Conservation (phyloP, 371 early-diverging fungal species). For the Mortierella sp. region DNA sequence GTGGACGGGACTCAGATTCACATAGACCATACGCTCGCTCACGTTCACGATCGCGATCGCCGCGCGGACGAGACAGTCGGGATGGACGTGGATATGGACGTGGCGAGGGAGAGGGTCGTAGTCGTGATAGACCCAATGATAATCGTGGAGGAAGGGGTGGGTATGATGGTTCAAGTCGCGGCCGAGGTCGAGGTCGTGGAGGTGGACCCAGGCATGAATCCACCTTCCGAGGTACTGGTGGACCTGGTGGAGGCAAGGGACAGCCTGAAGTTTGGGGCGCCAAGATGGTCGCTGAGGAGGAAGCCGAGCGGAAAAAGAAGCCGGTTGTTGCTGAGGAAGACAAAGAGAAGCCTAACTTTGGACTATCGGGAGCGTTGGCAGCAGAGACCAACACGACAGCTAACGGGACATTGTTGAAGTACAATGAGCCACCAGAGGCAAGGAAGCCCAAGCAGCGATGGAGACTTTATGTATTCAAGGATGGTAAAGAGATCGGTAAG, state of each 20-base stretch:
- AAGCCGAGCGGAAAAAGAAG: slow-evolving; percentile 54
- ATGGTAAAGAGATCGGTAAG: slow-evolving; percentile 84
- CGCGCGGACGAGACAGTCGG: slow-evolving; percentile 19
- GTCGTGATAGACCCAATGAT: not conserved
- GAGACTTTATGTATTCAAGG: slow-evolving; percentile 94
- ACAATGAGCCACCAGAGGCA: slow-evolving; percentile 91
- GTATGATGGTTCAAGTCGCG: slow-evolving; percentile 10
- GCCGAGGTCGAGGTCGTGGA: slow-evolving; percentile 19
- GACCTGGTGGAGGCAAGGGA: slow-evolving; percentile 41
- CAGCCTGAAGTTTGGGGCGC: slow-evolving; percentile 52
- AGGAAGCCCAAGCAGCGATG: slow-evolving; percentile 77
- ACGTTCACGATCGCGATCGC: slow-evolving; percentile 25
- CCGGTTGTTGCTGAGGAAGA: slow-evolving; percentile 48
- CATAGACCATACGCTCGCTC: slow-evolving; percentile 33
- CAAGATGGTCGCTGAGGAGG: slow-evolving; percentile 31
- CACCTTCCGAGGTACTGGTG: slow-evolving; percentile 20
- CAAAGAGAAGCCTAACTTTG: slow-evolving; percentile 82
- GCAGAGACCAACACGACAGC: slow-evolving; percentile 84
- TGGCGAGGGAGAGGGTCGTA: not conserved
- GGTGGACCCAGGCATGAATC: slow-evolving; percentile 53
- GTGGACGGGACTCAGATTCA: slow-evolving; percentile 5
- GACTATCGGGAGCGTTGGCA: slow-evolving; percentile 84
- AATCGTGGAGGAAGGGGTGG: not conserved
- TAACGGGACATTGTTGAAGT: slow-evolving; percentile 89
- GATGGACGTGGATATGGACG: slow-evolving; percentile 1